phyloP scores from a whole-genome alignment of 768 basidiomycete genomes.

The Boletellus ananiceps region DNA sequence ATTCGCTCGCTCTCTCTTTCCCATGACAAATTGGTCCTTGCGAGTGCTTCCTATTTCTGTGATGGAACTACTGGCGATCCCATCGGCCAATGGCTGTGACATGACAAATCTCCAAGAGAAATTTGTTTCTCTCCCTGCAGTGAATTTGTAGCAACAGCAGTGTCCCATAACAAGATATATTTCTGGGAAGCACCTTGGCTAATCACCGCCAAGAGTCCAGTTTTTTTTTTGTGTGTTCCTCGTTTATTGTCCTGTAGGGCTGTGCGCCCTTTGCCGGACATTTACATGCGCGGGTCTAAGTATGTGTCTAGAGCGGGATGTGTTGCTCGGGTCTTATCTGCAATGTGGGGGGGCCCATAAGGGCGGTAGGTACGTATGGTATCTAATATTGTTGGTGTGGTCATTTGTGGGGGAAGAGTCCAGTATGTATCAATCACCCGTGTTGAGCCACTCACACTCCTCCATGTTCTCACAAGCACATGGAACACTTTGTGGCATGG shows the following conservation, averaged over 20 bases:
- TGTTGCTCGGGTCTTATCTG: no score
- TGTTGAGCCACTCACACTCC: neutral
- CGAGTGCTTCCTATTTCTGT: constrained; percentile 7
- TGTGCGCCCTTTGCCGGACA: no score
- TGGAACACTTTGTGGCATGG: no score
- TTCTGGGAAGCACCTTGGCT: neutral
- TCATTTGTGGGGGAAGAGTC: no score
- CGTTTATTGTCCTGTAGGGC: no score
- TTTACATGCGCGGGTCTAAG: no score
- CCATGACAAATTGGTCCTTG: neutral
- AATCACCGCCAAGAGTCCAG: neutral
- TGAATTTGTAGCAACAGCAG: neutral
- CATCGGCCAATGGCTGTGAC: neutral
- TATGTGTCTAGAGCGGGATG: no score
- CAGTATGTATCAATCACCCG: neutral
- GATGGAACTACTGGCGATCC: neutral
- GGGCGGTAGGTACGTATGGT: no score
- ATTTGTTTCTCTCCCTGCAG: neutral
- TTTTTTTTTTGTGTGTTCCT: no score
- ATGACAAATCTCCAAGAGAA: accelerated
- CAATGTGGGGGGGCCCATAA: no score
- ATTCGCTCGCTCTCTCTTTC: neutral
- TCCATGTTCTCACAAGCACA: neutral
- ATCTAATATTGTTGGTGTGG: no score
- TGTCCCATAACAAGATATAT: neutral